A percentile compares a stretch with the other conserved stretches of the same genome.
Conservation (phyloP, 148 eudicot genomes). For the Fagopyrum tataricum region DNA sequence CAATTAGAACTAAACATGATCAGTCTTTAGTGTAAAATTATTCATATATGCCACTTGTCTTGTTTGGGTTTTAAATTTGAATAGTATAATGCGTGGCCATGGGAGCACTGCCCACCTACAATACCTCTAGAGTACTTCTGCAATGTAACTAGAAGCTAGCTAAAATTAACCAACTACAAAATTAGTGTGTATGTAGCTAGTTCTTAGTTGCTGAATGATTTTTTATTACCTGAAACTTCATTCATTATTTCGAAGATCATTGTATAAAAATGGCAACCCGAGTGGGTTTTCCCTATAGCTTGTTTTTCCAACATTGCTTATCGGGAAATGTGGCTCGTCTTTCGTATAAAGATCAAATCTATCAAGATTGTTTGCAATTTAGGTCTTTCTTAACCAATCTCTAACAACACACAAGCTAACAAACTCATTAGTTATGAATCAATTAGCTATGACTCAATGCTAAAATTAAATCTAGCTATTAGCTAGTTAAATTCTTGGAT, state of each 20-base stretch:
- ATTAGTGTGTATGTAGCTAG: not conserved
- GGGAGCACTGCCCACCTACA: slow-evolving; percentile 70
- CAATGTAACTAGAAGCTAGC: slow-evolving; percentile 20
- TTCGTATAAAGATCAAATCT: too few species aligned
- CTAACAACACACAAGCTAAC: too few species aligned
- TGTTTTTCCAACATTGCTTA: not conserved
- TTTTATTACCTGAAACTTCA: not conserved
- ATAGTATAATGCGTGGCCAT: slow-evolving; percentile 87
- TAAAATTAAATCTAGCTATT: too few species aligned
- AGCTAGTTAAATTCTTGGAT: too few species aligned
- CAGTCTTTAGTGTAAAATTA: not conserved
- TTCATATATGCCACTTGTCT: not conserved
- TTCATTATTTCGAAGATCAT: not conserved
- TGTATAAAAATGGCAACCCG: slow-evolving; percentile 1
- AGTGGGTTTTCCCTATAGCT: too few species aligned
- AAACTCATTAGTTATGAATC: too few species aligned
- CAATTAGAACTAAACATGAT: not conserved
- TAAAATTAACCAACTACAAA: not conserved
- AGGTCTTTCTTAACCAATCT: too few species aligned
- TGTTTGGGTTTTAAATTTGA: not conserved
- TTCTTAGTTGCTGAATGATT: not conserved
- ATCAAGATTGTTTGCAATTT: too few species aligned
- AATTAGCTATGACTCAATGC: too few species aligned
- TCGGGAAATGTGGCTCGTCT: too few species aligned
- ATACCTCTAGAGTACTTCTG: slow-evolving; percentile 70